Base-by-base conservation (phyloP, 257 asterid species). In the Perilla frutescens region DNA sequence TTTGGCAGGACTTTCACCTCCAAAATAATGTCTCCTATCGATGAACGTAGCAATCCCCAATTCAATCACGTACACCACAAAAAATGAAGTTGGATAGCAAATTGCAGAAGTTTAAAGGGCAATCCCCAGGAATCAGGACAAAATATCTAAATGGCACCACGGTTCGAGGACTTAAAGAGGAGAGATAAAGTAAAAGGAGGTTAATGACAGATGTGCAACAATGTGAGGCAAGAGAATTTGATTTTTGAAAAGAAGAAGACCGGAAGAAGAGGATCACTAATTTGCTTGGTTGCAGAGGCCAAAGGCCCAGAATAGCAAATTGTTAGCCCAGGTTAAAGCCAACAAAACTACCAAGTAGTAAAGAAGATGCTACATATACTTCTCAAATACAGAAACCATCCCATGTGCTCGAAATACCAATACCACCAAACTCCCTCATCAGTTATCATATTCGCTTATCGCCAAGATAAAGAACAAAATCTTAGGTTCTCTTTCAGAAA, bases 331-430 rank as follows among this genome's bases (percentile, higher is more conserved):
- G 51, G 44, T 40, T 54, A 55, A 8, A 32, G 67, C 66, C 48
- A 70, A 70, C 60, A 71, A 45, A 57, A 14, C 44, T 48, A 55
- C 26, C 47, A 57, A 45, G 11, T 39, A 70, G 58, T 70, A 70
- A 70, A 64, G 62, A 41, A 70, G 77, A 77, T 47, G 76, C 83
- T 66, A 47, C 54, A 77, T 73, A 67, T 72, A 68, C 72, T 75
- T 75, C 70, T 73, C 76, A 79, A 79, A 76, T 71, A 71, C 66
- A 62, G 66, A 50, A 63, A 81, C 10, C 50, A 77, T 40, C 61
- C 68, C 81, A 77, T 79, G 80, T 64, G 84, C 75, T 64, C 68
- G 44, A 73, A 53, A 60, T 78, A 68, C 83, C 74, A 73, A 72
- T 79, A 79, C 84, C 58, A 45, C 67, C 68, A 15, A 74, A 39